Conservation (phyloP, 257 asterid genomes). For the Fraxinus excelsior region DNA sequence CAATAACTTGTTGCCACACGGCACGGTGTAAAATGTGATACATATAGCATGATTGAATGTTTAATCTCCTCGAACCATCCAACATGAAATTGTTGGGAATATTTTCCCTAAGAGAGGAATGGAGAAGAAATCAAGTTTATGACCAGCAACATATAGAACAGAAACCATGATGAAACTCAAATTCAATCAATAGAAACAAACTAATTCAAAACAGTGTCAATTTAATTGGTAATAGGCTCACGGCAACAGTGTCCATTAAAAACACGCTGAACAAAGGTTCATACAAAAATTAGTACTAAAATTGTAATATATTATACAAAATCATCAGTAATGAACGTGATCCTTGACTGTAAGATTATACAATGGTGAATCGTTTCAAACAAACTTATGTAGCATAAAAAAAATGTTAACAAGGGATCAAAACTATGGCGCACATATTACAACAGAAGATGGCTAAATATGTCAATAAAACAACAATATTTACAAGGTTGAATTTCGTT, state of each 20-base stretch:
- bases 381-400: background rate
- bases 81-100: no score
- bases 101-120: no score
- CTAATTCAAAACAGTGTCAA: no score
- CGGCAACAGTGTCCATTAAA: background rate
- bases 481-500: slow-evolving; percentile 27
- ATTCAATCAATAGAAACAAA: no score
- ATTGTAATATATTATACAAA: background rate
- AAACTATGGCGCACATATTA: slow-evolving; percentile 9
- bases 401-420: background rate
- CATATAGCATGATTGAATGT: no score
- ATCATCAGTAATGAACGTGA: background rate
- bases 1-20: no score
- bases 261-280: background rate
- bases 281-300: background rate
- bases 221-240: no score
- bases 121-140: no score
- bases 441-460: slow-evolving; percentile 12
- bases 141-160: no score
- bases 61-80: no score
- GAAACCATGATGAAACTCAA: no score
- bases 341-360: background rate
- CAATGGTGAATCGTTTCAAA: background rate
- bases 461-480: slow-evolving; percentile 18
- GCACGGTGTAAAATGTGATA: no score